Conservation (phyloP, 2,329 filamentous ascomycete species). For the Karstenula rhodostoma region DNA sequence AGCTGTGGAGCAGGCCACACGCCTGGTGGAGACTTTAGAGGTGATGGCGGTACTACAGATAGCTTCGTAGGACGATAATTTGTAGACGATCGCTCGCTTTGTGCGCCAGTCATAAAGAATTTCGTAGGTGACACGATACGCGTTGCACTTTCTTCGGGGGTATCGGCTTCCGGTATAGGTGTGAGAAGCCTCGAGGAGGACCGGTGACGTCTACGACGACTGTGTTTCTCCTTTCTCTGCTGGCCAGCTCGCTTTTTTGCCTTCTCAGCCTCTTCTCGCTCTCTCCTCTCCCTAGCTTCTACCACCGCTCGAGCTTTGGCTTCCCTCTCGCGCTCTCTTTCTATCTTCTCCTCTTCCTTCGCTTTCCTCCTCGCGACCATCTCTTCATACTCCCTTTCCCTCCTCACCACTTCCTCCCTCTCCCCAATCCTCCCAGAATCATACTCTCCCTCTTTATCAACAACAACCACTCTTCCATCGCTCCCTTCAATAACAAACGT, state of each 20-base stretch:
- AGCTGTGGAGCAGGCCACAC: conserved; percentile 23
- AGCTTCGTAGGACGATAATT: conserved; percentile 3
- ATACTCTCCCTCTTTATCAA: conserved; percentile 36
- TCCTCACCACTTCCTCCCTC: conserved; percentile 3
- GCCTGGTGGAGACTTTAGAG: conserved; percentile 16
- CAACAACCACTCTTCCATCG: conserved; percentile 36
- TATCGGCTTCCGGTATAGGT: conserved; percentile 21
- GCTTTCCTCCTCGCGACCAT: neutral
- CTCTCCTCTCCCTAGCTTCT: neutral
- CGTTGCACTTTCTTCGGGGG: conserved; percentile 16
- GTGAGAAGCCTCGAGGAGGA: conserved; percentile 14
- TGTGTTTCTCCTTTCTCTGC: conserved; percentile 1
- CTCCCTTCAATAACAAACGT: conserved; percentile 35
- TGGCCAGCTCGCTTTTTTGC: neutral
- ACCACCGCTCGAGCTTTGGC: neutral
- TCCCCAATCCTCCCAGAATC: conserved; percentile 30
- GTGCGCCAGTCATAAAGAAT: conserved; percentile 34
- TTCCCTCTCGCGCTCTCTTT: neutral
- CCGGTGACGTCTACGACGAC: neutral
- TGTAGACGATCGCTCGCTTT: conserved; percentile 23
- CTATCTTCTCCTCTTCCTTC: neutral
- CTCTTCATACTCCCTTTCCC: conserved; percentile 1
- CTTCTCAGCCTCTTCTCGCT: conserved; percentile 3
- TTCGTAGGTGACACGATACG: conserved; percentile 24
- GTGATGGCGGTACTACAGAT: conserved; percentile 8